Evolutionary conservation across 2,329 filamentous ascomycete genomes (phyloP).

Genomic region (Parastagonospora nodorum): DNA sequence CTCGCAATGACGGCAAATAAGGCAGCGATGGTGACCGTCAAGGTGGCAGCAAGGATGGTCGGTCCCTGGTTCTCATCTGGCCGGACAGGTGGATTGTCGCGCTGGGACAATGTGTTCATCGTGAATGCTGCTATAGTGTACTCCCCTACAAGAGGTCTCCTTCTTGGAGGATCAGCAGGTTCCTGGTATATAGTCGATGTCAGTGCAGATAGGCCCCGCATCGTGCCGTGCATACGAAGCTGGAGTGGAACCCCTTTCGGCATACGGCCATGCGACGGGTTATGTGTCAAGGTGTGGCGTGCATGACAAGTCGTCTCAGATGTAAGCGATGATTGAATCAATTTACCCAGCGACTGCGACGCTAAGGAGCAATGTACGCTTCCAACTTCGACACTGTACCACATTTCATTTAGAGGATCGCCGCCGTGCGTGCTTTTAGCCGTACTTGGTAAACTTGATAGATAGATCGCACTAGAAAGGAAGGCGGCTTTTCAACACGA

Average conservation of each 20-base stretch:
- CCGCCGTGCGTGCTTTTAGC: too few species aligned
- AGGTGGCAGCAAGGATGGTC: conserved; percentile 49
- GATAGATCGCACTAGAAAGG: too few species aligned
- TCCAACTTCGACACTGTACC: background rate
- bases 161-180: background rate
- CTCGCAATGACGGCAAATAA: conserved; percentile 49
- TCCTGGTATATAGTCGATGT: background rate
- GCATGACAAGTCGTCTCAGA: background rate
- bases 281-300: background rate
- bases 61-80: conserved; percentile 44
- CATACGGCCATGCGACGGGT: background rate
- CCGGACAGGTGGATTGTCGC: background rate
- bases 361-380: background rate
- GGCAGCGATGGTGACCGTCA: conserved; percentile 49
- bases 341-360: background rate
- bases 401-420: background rate
- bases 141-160: background rate
- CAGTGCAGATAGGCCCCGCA: background rate
- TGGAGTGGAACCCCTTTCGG: background rate
- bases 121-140: background rate
- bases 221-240: background rate
- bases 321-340: background rate
- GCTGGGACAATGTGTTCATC: background rate
- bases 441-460: too few species aligned
- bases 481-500: too few species aligned